phyloP scores from a whole-genome alignment of 2,329 filamentous ascomycete genomes.

The Teratosphaeria viscida region DNA sequence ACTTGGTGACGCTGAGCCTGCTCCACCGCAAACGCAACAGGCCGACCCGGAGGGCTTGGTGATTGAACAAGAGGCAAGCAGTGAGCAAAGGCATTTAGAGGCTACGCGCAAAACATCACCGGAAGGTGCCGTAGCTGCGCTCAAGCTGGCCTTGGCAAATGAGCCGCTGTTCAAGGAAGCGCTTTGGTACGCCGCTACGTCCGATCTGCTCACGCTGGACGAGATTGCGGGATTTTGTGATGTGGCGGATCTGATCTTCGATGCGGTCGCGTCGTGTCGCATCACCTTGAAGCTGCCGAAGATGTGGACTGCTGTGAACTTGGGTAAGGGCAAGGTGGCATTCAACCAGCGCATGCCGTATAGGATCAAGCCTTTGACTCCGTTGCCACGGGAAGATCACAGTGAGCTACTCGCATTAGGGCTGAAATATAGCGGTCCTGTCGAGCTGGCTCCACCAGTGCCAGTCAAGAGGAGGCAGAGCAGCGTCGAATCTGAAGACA shows the following conservation, averaged over 20 bases:
- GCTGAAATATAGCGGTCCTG: conserved; percentile 22
- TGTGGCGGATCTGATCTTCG: conserved; percentile 47
- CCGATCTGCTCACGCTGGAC: conserved; percentile 38
- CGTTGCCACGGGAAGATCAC: conserved; percentile 20
- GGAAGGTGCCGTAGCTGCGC: conserved; percentile 46
- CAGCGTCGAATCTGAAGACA: conserved; percentile 5
- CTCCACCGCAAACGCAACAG: conserved; percentile 21
- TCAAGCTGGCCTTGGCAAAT: conserved; percentile 43
- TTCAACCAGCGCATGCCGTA: conserved; percentile 20
- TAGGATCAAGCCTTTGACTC: conserved; percentile 18
- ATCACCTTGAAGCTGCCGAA: conserved; percentile 45
- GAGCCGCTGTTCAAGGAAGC: conserved; percentile 42
- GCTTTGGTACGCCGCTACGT: conserved; percentile 46
- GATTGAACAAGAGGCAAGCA: conserved; percentile 46
- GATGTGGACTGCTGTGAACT: conserved; percentile 45
- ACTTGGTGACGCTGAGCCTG: conserved; percentile 39
- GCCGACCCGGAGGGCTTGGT: conserved; percentile 38
- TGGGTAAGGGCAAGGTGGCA: conserved; percentile 39
- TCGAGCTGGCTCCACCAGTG: conserved; percentile 6
- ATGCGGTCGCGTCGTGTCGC: conserved; percentile 38
- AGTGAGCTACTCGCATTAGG: conserved; percentile 17
- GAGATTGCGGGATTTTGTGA: conserved; percentile 49
- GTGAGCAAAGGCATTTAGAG: conserved; percentile 42
- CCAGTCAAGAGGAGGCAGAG: conserved; percentile 4
- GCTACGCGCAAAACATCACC: conserved; percentile 44